Conservation (phyloP, 176 grass and related monocot genomes). For the Alopecurus myosuroides region DNA sequence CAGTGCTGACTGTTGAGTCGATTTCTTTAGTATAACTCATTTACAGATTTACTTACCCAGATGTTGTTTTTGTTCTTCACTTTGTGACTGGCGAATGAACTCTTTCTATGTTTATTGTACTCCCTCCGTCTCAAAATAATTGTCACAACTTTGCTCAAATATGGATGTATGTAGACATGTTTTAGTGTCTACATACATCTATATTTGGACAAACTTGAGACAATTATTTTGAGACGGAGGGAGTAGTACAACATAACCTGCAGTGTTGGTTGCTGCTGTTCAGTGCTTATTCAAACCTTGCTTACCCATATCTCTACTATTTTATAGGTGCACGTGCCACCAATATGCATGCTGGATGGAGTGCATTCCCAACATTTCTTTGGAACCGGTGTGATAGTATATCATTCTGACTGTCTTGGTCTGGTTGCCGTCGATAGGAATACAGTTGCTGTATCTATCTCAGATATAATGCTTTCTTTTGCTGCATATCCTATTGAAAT, state of each 20-base stretch:
- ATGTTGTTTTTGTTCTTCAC: background rate
- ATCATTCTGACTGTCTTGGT: slow-evolving; percentile 86
- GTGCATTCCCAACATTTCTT: slow-evolving; percentile 99
- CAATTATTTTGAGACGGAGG: no score
- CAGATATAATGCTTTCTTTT: slow-evolving; percentile 98
- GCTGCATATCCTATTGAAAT: slow-evolving; percentile 99
- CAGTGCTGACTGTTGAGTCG: background rate
- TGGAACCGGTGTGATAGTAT: slow-evolving; percentile 85
- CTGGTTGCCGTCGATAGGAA: slow-evolving; percentile 94
- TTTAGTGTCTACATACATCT: no score
- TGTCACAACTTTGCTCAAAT: no score
- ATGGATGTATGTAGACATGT: no score
- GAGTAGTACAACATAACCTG: background rate
- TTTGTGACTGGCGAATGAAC: background rate
- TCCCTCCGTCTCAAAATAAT: no score
- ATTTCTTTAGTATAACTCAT: background rate
- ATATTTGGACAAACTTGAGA: no score
- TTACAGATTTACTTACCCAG: background rate
- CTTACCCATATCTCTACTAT: background rate
- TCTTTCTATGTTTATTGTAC: background rate
- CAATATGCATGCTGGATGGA: slow-evolving; percentile 98
- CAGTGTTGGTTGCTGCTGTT: background rate
- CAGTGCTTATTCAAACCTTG: background rate
- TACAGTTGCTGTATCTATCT: slow-evolving; percentile 87
- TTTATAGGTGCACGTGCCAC: slow-evolving; percentile 93